Conservation (phyloP, 1,139 yeast species). For the Meyerozyma athensensis region DNA sequence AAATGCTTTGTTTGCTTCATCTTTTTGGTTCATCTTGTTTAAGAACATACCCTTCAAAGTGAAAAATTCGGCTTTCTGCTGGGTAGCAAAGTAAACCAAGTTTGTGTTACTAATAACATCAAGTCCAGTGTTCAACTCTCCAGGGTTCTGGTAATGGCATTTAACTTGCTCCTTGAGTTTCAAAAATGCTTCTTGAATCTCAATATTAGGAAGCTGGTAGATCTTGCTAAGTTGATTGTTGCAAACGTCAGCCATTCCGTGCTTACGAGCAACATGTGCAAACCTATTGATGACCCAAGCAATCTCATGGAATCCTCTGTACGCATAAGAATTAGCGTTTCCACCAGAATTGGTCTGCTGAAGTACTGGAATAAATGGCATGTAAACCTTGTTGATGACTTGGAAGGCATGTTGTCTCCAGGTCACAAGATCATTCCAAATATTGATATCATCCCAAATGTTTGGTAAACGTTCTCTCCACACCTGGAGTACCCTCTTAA, state of each 20-base stretch:
- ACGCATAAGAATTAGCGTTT: slow-evolving; percentile 86
- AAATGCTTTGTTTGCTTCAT: slow-evolving; percentile 96
- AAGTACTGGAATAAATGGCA: slow-evolving; percentile 85
- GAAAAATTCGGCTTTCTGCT: slow-evolving; percentile 96
- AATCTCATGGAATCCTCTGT: slow-evolving; percentile 96
- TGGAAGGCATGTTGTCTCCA: slow-evolving; percentile 99
- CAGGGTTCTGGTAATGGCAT: slow-evolving; percentile 86
- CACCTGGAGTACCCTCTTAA: slow-evolving; percentile 89
- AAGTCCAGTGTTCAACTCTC: slow-evolving; percentile 87
- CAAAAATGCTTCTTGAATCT: slow-evolving; percentile 95
- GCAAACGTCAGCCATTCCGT: slow-evolving; percentile 95
- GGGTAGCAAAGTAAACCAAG: slow-evolving; percentile 91
- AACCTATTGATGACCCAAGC: slow-evolving; percentile 98
- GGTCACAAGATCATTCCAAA: slow-evolving; percentile 96
- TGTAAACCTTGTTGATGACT: slow-evolving; percentile 89
- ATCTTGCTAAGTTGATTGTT: slow-evolving; percentile 88
- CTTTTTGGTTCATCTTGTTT: slow-evolving; percentile 82
- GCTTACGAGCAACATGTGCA: slow-evolving; percentile 97
- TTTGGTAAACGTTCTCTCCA: slow-evolving; percentile 98
- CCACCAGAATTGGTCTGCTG: slow-evolving; percentile 71
- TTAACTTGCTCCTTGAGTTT: slow-evolving; percentile 96
- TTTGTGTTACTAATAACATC: slow-evolving; percentile 97
- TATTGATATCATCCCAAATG: slow-evolving; percentile 93
- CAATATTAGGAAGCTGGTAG: slow-evolving; percentile 94
- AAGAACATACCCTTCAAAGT: slow-evolving; percentile 97